Evolutionary conservation across 2,329 filamentous ascomycete species (phyloP), one percentile per base, ranked within the genome.

Genomic region (Endothia cerciana): DNA sequence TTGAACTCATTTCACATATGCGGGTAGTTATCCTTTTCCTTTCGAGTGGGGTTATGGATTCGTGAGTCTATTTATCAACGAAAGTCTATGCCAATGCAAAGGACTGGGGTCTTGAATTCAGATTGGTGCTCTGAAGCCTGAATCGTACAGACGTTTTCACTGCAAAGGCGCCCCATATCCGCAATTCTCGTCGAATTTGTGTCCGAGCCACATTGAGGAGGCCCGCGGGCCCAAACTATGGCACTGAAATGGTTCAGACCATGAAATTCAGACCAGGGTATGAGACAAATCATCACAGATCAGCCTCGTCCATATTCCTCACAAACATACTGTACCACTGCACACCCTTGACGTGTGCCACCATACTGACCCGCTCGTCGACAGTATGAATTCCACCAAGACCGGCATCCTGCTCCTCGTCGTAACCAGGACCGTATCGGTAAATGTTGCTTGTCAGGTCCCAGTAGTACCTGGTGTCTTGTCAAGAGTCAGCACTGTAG

Each of bases 401-500:
- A 1, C 70, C 70, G 25, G 73, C 74, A 17, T 36, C n/a, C 25
- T 22, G 17, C 4, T 76, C 72, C 40, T 53, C 66, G 25, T 78
- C 76, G 66, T 73, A 79, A 1, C 76, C 75, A 6, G 84, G 84
- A 0, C 72, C 74, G 71, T 80, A 87, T 10, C 85, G 80, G 69
- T 80, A 85, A 60, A 85, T 82, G 65, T 84, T 79, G 51, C 70
- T 74, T 1, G 80, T 80, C 65, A 84, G 69, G 13, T 74, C 73
- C 81, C 81, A 84, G 69, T 83, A 85, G 62, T 77, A 82, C 43
- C 77, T 74, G 0, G 82, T 84, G 69, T 85, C 82, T 55, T n/a
- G 28, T 8, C 47, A 13, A 51, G 43, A 0, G 82, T 85, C 15
- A 51, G 47, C 47, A 25, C 1, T 28, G 47, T 4, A 11, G 4